phyloP scores from a whole-genome alignment of 768 basidiomycete genomes.

The Daedalea quercina region DNA sequence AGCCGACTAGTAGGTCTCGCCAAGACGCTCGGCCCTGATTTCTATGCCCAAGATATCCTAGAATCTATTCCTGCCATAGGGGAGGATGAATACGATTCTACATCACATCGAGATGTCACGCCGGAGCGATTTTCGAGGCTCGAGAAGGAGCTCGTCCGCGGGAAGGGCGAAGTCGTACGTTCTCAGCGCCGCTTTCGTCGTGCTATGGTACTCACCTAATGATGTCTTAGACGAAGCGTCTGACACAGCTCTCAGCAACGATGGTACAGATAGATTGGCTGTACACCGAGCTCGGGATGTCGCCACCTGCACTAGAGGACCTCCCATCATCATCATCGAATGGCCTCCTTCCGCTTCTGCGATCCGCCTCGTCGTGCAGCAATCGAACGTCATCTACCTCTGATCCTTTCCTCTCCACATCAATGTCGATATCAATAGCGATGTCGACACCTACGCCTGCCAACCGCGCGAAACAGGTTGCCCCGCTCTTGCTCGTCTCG shows the following conservation, averaged over 20 bases:
- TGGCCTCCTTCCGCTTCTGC: constrained; percentile 20
- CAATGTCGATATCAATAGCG: constrained; percentile 15
- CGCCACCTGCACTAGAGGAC: constrained; percentile 50
- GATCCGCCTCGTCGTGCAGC: constrained; percentile 26
- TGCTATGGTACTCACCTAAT: not conserved
- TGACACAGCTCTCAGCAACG: constrained; percentile 52
- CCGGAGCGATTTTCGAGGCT: constrained; percentile 75
- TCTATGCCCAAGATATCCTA: constrained; percentile 49
- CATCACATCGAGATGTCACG: constrained; percentile 60
- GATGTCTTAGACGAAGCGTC: constrained; percentile 50
- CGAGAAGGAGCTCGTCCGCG: constrained; percentile 79
- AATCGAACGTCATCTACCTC: constrained; percentile 14
- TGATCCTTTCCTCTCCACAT: constrained; percentile 32
- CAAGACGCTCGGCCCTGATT: constrained; percentile 54
- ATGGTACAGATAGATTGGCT: constrained; percentile 80
- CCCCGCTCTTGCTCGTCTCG: constrained; percentile 33
- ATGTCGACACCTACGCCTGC: constrained; percentile 32
- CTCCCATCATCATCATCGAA: constrained; percentile 28
- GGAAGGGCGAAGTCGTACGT: constrained; percentile 82
- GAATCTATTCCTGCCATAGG: constrained; percentile 38
- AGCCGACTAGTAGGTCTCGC: constrained; percentile 56
- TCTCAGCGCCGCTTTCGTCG: not conserved
- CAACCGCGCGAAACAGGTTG: constrained; percentile 14
- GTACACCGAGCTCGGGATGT: constrained; percentile 73
- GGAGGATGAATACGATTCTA: constrained; percentile 32